phyloP scores from a whole-genome alignment of 805 yeast species.

The Zygoascus ofunaensis region DNA sequence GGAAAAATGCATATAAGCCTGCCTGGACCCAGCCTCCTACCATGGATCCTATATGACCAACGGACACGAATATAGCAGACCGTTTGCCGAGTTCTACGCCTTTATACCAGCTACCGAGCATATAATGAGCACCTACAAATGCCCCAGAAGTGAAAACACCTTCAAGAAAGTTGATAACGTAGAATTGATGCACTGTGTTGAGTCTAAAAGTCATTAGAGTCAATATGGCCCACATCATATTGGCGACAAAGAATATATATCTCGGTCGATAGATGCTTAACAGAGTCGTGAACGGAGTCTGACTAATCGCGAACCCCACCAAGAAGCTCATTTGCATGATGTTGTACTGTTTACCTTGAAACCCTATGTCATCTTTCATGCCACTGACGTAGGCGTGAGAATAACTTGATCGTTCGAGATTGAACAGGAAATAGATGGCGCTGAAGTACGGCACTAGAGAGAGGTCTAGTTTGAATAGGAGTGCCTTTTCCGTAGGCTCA shows the following conservation, averaged over 20 bases:
- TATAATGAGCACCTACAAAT: slow-evolving; percentile 34
- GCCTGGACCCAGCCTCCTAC: slow-evolving; percentile 45
- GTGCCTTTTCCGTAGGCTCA: neutral
- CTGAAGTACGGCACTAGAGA: slow-evolving; percentile 12
- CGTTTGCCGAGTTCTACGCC: slow-evolving; percentile 30
- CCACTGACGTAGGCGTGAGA: slow-evolving; percentile 55
- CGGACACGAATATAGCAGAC: slow-evolving; percentile 28
- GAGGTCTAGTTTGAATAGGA: slow-evolving; percentile 11
- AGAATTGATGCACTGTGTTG: slow-evolving; percentile 30
- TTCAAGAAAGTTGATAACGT: slow-evolving; percentile 40
- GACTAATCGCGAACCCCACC: slow-evolving; percentile 55
- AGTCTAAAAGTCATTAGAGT: slow-evolving; percentile 20
- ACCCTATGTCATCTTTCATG: slow-evolving; percentile 45
- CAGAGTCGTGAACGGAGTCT: slow-evolving; percentile 56
- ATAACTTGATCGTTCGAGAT: neutral
- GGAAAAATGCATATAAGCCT: slow-evolving; percentile 33
- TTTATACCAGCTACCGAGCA: slow-evolving; percentile 34
- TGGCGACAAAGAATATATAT: slow-evolving; percentile 2
- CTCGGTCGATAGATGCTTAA: slow-evolving; percentile 44
- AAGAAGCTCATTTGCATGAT: slow-evolving; percentile 45
- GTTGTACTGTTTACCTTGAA: slow-evolving; percentile 52
- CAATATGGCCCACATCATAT: slow-evolving; percentile 13
- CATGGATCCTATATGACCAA: slow-evolving; percentile 40
- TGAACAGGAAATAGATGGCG: slow-evolving; percentile 13
- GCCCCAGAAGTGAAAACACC: slow-evolving; percentile 40